A percentile compares a stretch with the other conserved stretches of the same genome.
These are phyloP conservation scores for Hymenochaete sp. DNA, from an alignment of 1,284 basidiomycete genomes.

Conservation along the genomic window DNA sequence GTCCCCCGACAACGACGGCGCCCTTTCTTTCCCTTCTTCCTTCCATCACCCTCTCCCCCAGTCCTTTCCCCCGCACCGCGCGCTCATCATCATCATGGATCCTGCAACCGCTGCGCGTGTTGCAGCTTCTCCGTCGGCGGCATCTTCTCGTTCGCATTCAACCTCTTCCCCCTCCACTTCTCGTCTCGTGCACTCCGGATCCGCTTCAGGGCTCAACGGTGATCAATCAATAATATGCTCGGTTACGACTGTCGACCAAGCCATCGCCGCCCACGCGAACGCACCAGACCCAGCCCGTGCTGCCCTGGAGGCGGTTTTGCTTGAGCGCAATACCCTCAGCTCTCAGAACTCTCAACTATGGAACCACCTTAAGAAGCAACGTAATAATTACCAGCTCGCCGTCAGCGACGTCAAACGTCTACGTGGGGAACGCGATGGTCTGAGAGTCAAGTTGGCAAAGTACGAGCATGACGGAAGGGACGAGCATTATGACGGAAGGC, in stretches of 20 bases:
- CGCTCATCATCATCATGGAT: slow-evolving; percentile 11
- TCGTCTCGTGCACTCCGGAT: slow-evolving; percentile 20
- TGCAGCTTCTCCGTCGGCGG: slow-evolving; percentile 17
- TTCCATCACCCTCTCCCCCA: background rate
- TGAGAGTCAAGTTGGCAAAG: slow-evolving; percentile 41
- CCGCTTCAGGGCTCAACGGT: slow-evolving; percentile 22
- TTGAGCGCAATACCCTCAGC: slow-evolving; percentile 70
- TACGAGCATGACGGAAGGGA: slow-evolving; percentile 27
- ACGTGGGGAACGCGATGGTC: slow-evolving; percentile 67
- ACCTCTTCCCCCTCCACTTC: slow-evolving; percentile 22
- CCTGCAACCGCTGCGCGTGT: slow-evolving; percentile 8
- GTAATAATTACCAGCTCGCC: slow-evolving; percentile 59
- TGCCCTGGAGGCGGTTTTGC: slow-evolving; percentile 65
- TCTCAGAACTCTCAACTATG: slow-evolving; percentile 82
- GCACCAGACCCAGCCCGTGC: slow-evolving; percentile 48
- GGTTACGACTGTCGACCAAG: slow-evolving; percentile 41
- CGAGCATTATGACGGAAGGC: slow-evolving; percentile 28
- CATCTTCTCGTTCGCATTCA: slow-evolving; percentile 19
- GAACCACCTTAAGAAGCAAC: slow-evolving; percentile 88
- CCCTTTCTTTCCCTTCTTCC: background rate
- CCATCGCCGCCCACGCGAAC: slow-evolving; percentile 44
- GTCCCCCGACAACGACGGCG: too few species aligned
- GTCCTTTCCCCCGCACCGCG: background rate
- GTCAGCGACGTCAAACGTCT: slow-evolving; percentile 77
- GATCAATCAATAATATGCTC: slow-evolving; percentile 22